phyloP scores from a whole-genome alignment of 371 early-diverging fungal species.

The Syncephalastrum racemosum region DNA sequence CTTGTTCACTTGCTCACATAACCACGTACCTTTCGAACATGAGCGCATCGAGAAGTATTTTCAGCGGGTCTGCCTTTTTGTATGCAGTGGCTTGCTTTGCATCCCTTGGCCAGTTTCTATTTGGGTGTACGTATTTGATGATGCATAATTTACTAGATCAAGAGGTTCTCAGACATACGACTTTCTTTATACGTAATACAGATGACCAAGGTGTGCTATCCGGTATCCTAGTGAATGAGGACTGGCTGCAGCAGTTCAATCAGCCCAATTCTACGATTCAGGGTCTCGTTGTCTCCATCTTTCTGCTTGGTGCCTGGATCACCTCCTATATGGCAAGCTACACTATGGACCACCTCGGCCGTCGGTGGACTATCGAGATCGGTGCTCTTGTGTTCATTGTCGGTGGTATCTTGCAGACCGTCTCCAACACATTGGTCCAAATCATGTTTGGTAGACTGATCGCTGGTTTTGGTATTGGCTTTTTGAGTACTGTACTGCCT shows the following conservation, averaged over 20 bases:
- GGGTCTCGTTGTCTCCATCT: conserved; percentile 42
- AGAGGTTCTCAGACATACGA: too few relatives aligned
- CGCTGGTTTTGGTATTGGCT: conserved; percentile 53
- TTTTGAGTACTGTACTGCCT: conserved; percentile 45
- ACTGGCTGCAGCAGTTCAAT: conserved; percentile 30
- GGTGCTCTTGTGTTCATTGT: conserved; percentile 52
- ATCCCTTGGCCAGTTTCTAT: conserved; percentile 39
- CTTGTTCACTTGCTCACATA: too few relatives aligned
- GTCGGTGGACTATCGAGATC: conserved; percentile 43
- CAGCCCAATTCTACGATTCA: conserved; percentile 33
- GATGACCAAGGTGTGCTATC: conserved; percentile 43
- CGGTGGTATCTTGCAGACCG: conserved; percentile 43
- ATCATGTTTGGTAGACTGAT: conserved; percentile 44
- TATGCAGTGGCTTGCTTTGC: conserved; percentile 40
- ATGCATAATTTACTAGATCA: background rate
- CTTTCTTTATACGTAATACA: conserved; percentile 1
- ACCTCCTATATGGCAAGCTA: conserved; percentile 37
- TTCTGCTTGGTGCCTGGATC: conserved; percentile 43
- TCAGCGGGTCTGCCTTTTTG: conserved; percentile 20
- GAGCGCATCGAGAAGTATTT: too few relatives aligned
- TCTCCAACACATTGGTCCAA: conserved; percentile 23
- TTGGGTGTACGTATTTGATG: conserved; percentile 34
- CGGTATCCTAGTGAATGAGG: conserved; percentile 36
- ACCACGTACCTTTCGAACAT: too few relatives aligned
- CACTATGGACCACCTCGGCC: conserved; percentile 44